Base-by-base conservation (phyloP, 1,284 basidiomycete species). In the Ganoderma sinense region DNA sequence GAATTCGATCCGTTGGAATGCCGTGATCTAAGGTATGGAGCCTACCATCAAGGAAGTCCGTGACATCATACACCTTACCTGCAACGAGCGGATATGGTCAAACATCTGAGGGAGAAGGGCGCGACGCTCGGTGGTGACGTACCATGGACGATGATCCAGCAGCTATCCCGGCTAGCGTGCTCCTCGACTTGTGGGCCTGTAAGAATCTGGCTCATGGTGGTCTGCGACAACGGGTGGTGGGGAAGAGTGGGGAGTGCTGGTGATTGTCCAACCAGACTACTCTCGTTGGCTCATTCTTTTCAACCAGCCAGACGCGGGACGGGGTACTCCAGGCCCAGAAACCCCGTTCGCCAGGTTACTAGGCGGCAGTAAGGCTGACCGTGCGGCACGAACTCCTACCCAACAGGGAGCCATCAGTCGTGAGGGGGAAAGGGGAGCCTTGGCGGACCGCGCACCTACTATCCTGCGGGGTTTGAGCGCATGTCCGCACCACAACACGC, bases 111-210 rank as follows among this genome's bases (percentile, higher is more conserved):
- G 56, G 36, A 23, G 29, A 31, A 45, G 55, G 41, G 51, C 33
- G 33, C 13, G 45, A 33, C 20, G 20, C 0, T 39, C 36, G 23
- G 56, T 43, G n/a, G 23, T 16, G 36, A 51, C 84, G 62, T 65
- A 87, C 89, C 90, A 76, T 93, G 91, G 8, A 94, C 86, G 68
- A 93, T 90, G 74, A 94, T 88, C 91, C 91, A 93, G 73, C 92
- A 92, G 71, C 86, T 94, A 74, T 94, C 86, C 41, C 89, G 73
- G 67, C 69, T 76, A 64, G 70, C 72, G 65, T 80, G 79, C 36
- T 71, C 74, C 26, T 76, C 77, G n/a, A 80, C 78, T 53, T 80
- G 74, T 23, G 76, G 74, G 31, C 78, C 76, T 16, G 78, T 77
- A 43, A 78, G 74, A 62, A 77, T 66, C 36, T 69, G 72, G 31